Evolutionary conservation across 202 grass and related monocot genomes (phyloP).

Genomic region (Carex arenaria): DNA sequence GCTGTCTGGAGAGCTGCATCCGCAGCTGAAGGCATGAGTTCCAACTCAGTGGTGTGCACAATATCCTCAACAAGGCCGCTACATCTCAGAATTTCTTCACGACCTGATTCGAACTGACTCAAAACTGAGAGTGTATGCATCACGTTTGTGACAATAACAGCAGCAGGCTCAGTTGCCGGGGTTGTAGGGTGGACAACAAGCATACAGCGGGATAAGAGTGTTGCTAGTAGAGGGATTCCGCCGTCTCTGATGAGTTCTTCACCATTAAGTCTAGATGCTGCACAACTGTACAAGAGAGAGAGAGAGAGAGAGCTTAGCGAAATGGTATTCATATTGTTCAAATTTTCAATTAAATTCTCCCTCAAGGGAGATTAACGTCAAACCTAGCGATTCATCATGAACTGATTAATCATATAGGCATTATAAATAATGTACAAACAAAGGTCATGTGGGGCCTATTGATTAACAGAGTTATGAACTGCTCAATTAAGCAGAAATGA

Average conservation of each 20-base stretch:
- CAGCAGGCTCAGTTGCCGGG: constrained; percentile 76
- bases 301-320: neutral
- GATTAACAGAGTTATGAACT: constrained; percentile 29
- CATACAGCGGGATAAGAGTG: constrained; percentile 97
- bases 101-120: constrained; percentile 86
- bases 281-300: constrained; percentile 43
- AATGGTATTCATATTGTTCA: neutral
- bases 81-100: constrained; percentile 77
- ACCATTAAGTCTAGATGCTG: constrained; percentile 90
- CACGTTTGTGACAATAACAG: constrained; percentile 92
- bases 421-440: neutral
- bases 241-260: constrained; percentile 96
- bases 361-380: neutral
- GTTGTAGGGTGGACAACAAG: constrained; percentile 94
- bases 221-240: constrained; percentile 88
- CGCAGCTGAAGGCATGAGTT: constrained; percentile 81
- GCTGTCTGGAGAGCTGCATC: constrained; percentile 85
- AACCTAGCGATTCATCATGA: neutral
- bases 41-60: constrained; percentile 91
- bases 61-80: constrained; percentile 87
- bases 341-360: neutral
- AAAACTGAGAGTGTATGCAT: constrained; percentile 87
- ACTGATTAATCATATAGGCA: neutral
- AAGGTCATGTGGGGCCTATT: neutral
- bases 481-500: constrained; percentile 21